phyloP scores from a whole-genome alignment of 495 filamentous ascomycete species.

The Hypomontagnella monticulosa region DNA sequence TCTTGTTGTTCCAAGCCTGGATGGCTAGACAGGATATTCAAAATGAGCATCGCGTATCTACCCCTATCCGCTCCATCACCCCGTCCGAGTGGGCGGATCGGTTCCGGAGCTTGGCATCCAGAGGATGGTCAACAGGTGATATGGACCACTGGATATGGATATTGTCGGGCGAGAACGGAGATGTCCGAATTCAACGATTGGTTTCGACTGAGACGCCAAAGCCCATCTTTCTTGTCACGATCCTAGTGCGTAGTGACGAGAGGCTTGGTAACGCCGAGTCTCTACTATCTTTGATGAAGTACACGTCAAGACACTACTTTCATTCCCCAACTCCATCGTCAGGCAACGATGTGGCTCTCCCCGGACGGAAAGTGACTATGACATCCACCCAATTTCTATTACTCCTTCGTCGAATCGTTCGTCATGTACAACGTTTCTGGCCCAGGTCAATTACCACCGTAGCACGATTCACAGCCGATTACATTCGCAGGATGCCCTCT shows the following conservation, averaged over 20 bases:
- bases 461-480: constrained; percentile 46
- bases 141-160: constrained; percentile 57
- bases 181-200: constrained; percentile 48
- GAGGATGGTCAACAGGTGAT: constrained; percentile 41
- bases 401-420: constrained; percentile 46
- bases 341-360: background rate
- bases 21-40: constrained; percentile 42
- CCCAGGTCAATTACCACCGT: constrained; percentile 48
- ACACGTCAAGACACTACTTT: constrained; percentile 47
- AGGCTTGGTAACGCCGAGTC: constrained; percentile 40
- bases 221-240: constrained; percentile 51
- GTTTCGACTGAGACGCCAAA: constrained; percentile 45
- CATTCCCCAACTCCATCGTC: background rate
- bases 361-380: constrained; percentile 31
- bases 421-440: constrained; percentile 46
- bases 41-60: constrained; percentile 19
- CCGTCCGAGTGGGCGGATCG: constrained; percentile 45
- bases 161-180: constrained; percentile 47
- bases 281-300: constrained; percentile 46
- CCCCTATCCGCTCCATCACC: constrained; percentile 30
- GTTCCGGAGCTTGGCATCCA: constrained; percentile 34
- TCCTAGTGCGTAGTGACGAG: constrained; percentile 48
- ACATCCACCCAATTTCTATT: constrained; percentile 45
- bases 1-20: constrained; percentile 46
- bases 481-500: constrained; percentile 45